Evolutionary conservation across 176 grass and related monocot species (phyloP), one percentile per base, ranked within the genome.

Genomic region (Phragmites australis): DNA sequence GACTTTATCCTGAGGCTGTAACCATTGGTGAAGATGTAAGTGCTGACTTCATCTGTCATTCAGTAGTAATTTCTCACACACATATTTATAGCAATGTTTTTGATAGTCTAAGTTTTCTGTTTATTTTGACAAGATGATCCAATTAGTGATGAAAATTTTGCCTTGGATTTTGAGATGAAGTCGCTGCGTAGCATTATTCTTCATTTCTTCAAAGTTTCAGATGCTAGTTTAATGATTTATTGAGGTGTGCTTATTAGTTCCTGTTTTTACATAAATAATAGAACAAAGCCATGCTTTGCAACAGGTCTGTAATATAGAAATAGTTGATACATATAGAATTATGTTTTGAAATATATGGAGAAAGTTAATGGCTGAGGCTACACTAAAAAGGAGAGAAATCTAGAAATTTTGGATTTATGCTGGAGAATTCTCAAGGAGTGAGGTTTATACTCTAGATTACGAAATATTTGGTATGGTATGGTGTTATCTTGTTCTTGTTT

Each of bases 11-110:
- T 51, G 88, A 97, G 77, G 90, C 90, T 46, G 64, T 97, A 65
- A 57, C 83, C 56, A 77, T 97, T 19, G 93, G 93, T 82, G 93
- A 97, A 93, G 93, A 97, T 89, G 93, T 97, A 91, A 89, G 90
- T 70, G 25, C 47, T 55, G 18, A 45, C 16, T 72, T 26, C 26
- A 39, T 77, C 82, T 63, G 26, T 69, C 44, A 63, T 84, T 74
- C 26, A 34, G 12, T 78, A 75, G 61, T 13, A 64, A 90, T 73
- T 32, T 68, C 46, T 54, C 66, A 53, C 10, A 69, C 18, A 68
- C 54, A 54, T 65, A 72, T 82, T 68, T 43, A 50, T 47, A 29
- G 65, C 6, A 21, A 77, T 72, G 0, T 8, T 69, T 41, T 75
- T 65, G 71, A 4, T 34, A 64, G 25, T 83, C 56, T 37, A 78